These are phyloP conservation scores for Schizonepeta tenuifolia DNA, from an alignment of 257 asterid genomes.

Conservation along the genomic window DNA sequence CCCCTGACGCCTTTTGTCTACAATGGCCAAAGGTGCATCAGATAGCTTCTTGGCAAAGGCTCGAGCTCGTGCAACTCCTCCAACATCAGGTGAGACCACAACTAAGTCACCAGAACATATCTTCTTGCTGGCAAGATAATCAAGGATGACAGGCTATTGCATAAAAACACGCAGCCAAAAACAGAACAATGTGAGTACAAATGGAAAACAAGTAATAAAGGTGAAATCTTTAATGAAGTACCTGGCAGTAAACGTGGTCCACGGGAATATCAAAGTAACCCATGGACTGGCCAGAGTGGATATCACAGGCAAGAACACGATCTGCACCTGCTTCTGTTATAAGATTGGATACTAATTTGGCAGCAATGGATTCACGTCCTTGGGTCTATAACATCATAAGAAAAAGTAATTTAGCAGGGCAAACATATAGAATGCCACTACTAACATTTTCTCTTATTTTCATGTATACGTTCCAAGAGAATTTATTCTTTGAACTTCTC, in stretches of 20 bases:
- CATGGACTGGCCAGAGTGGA: conserved; percentile 95
- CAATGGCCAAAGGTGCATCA: conserved; percentile 96
- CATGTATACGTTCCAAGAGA: not conserved
- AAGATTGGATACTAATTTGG: conserved; percentile 84
- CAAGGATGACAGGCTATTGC: conserved; percentile 88
- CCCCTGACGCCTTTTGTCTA: conserved; percentile 91
- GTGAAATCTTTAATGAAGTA: conserved; percentile 30
- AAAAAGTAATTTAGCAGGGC: conserved; percentile 18
- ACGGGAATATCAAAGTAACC: conserved; percentile 95
- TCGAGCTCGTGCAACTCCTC: conserved; percentile 96
- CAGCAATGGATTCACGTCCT: conserved; percentile 94
- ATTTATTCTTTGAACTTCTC: not conserved
- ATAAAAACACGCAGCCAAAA: conserved; percentile 20
- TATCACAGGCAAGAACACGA: conserved; percentile 94
- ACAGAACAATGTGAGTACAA: not conserved
- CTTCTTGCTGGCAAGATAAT: conserved; percentile 94
- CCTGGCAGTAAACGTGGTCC: conserved; percentile 93
- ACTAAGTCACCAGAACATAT: conserved; percentile 76
- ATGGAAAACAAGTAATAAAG: not conserved
- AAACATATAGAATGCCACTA: not conserved
- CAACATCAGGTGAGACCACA: conserved; percentile 96
- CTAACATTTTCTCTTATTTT: conserved; percentile 1
- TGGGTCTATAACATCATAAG: conserved; percentile 59
- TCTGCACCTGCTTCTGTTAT: conserved; percentile 92
- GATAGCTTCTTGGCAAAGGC: conserved; percentile 93